Evolutionary conservation across 352 stramenopile species (phyloP).

Genomic region (Sclerospora graminicola): DNA sequence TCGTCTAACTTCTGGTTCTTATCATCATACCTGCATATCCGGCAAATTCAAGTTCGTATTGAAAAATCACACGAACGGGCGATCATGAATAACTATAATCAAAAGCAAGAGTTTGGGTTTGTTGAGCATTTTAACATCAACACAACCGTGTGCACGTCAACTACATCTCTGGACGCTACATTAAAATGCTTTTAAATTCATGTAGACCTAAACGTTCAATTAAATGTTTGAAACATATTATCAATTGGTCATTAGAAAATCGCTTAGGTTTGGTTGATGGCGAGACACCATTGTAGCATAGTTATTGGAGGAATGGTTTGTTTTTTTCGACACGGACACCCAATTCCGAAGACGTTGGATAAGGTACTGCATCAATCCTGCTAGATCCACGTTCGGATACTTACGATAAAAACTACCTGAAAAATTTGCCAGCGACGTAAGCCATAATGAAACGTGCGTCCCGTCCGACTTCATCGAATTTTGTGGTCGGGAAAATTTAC

Average conservation of each 20-base stretch:
- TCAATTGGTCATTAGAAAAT: constrained; percentile 49
- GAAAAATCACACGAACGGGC: constrained; percentile 67
- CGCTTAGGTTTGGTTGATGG: constrained; percentile 40
- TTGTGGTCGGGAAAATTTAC: constrained; percentile 76
- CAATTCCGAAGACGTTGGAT: constrained; percentile 81
- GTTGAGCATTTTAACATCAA: constrained; percentile 84
- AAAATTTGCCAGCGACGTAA: constrained; percentile 89
- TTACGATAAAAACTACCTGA: constrained; percentile 90
- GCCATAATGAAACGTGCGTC: constrained; percentile 90
- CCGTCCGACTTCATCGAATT: constrained; percentile 81
- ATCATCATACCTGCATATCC: constrained; percentile 54
- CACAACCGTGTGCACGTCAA: constrained; percentile 72
- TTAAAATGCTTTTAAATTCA: constrained; percentile 78
- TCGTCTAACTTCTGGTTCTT: not conserved
- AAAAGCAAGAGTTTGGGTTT: constrained; percentile 68
- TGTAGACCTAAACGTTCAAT: constrained; percentile 80
- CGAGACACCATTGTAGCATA: constrained; percentile 16
- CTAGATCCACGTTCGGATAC: constrained; percentile 89
- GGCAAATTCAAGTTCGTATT: constrained; percentile 75
- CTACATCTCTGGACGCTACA: constrained; percentile 71
- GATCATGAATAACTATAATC: constrained; percentile 44
- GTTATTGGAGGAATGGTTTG: constrained; percentile 12
- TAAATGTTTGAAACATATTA: constrained; percentile 79
- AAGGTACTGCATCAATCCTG: constrained; percentile 86
- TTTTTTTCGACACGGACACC: constrained; percentile 35